Percentiles rank a stretch among this genome's conserved stretches.
These are phyloP conservation scores for Hyaloraphidium curvatum DNA, from an alignment of 192 early-diverging fungal genomes.

Conservation along the genomic window DNA sequence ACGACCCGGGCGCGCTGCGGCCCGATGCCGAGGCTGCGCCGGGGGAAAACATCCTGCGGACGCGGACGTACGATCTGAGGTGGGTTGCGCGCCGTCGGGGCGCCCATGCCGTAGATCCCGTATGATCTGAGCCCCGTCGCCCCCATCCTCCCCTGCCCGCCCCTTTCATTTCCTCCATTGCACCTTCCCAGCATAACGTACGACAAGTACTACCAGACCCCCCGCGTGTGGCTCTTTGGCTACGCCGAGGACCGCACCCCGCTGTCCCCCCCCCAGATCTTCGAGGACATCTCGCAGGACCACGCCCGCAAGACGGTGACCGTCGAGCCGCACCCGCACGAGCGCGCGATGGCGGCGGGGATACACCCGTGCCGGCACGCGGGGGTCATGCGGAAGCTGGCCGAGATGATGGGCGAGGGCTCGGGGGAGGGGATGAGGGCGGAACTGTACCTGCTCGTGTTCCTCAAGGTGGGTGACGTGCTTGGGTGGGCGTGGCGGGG, in stretches of 20 bases:
- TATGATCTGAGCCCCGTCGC: no score
- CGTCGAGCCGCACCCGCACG: conserved; percentile 88
- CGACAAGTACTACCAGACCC: conserved; percentile 99
- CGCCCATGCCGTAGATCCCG: no score
- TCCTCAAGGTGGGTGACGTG: not conserved
- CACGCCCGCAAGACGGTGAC: conserved; percentile 99
- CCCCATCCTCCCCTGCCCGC: no score
- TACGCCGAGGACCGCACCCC: conserved; percentile 79
- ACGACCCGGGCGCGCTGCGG: conserved; percentile 38
- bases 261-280: conserved; percentile 74
- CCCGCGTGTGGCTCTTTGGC: conserved; percentile 90
- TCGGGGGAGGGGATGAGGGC: conserved; percentile 35
- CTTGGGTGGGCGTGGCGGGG: not conserved
- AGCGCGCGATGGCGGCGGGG: conserved; percentile 65
- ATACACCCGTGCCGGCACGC: conserved; percentile 99
- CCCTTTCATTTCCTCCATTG: not conserved
- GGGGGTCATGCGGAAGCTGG: conserved; percentile 90
- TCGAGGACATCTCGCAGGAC: conserved; percentile 95
- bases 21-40: not conserved
- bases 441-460: conserved; percentile 6
- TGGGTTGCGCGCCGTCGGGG: no score
- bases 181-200: conserved; percentile 62
- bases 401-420: conserved; percentile 56
- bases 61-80: conserved; percentile 91
- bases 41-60: conserved; percentile 47